phyloP scores from a whole-genome alignment of 2,329 filamentous ascomycete genomes.

The Cladosporium cucumerinum region DNA sequence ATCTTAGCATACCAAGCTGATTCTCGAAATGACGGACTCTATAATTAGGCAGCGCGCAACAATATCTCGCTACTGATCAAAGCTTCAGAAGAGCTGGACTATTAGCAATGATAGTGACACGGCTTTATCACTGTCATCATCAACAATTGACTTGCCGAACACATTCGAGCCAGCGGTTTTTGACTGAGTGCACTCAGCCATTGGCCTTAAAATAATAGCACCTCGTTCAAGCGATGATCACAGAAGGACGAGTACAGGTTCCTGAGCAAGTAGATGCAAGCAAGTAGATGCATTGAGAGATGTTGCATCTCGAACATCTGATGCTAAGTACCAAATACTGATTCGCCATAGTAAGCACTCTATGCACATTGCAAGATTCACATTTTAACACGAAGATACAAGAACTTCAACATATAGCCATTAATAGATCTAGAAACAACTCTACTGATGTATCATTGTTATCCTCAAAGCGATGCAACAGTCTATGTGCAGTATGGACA shows the following conservation, averaged over 20 bases:
- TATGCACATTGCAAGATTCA: not conserved
- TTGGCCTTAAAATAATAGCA: not conserved
- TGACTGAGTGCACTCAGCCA: not conserved
- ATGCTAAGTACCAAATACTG: not conserved
- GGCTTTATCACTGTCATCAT: not conserved
- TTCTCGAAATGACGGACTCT: not conserved
- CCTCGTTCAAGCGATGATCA: not conserved
- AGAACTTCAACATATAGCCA: not conserved
- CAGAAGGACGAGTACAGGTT: not conserved
- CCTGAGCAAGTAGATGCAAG: not conserved
- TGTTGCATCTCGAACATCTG: not conserved
- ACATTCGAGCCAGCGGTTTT: too few species aligned
- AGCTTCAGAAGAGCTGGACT: not conserved
- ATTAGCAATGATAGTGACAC: not conserved
- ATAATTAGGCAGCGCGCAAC: not conserved
- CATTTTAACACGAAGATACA: not conserved
- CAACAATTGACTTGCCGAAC: not conserved
- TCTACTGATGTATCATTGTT: not conserved
- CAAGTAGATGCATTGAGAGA: not conserved
- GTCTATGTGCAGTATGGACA: not conserved
- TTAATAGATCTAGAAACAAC: not conserved
- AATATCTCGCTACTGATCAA: not conserved
- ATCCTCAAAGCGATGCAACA: too few species aligned
- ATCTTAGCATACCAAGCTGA: not conserved
- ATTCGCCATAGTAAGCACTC: not conserved